These are phyloP conservation scores for Tulasnella sp. DNA, from an alignment of 768 basidiomycete genomes.

Conservation along the genomic window DNA sequence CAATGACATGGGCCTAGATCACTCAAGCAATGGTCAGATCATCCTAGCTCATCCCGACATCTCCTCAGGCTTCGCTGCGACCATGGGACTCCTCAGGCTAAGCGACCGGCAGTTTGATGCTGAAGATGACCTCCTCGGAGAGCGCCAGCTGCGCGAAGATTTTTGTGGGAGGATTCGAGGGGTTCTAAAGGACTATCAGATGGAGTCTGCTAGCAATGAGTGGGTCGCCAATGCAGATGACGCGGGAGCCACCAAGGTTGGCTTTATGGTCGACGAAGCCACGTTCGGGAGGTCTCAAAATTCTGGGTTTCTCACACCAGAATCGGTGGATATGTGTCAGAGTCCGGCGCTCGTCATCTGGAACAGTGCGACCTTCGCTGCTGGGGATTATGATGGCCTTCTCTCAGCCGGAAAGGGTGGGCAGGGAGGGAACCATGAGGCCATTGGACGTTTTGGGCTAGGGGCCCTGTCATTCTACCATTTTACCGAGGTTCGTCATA, in stretches of 20 bases:
- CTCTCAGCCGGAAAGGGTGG: background rate
- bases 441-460: slow-evolving; percentile 4
- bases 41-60: slow-evolving; percentile 4
- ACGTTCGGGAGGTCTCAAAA: background rate
- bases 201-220: background rate
- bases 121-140: slow-evolving; percentile 13
- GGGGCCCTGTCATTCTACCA: slow-evolving; percentile 6
- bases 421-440: background rate
- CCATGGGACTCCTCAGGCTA: background rate
- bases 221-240: slow-evolving; percentile 4
- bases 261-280: background rate
- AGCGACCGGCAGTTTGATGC: background rate
- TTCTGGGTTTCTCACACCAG: background rate
- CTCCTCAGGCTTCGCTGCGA: background rate
- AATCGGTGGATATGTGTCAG: slow-evolving; percentile 23
- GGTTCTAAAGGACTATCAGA: background rate
- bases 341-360: background rate
- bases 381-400: background rate
- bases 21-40: too few relatives aligned
- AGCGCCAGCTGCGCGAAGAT: slow-evolving; percentile 24
- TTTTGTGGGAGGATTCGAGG: background rate
- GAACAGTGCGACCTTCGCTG: background rate
- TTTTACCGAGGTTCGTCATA: background rate
- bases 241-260: background rate
- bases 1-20: background rate